Evolutionary conservation across 257 asterid genomes (phyloP).

Genomic region (Scutellaria barbata): DNA sequence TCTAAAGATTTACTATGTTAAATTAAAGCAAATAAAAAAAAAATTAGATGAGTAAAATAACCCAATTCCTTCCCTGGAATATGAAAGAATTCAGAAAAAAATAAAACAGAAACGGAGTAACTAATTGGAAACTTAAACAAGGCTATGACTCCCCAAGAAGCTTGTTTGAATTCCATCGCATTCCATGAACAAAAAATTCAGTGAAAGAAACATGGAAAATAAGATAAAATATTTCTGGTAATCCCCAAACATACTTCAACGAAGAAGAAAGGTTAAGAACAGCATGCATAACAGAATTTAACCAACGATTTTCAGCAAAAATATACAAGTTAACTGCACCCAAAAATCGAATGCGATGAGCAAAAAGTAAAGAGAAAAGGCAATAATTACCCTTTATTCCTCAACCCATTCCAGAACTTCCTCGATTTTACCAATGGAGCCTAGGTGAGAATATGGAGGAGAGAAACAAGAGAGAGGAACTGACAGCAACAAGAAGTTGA

Average conservation of each 20-base stretch:
- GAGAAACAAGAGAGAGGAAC: constrained; percentile 33
- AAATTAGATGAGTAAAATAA: not conserved
- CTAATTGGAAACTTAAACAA: not conserved
- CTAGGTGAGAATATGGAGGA: constrained; percentile 39
- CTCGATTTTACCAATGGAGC: constrained; percentile 37
- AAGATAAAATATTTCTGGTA: not conserved
- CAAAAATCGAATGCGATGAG: not conserved
- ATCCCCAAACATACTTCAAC: not conserved
- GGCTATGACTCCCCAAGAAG: not conserved
- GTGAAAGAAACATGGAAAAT: constrained; percentile 1
- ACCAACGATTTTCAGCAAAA: constrained; percentile 2
- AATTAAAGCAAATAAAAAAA: not conserved
- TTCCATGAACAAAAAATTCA: constrained; percentile 24
- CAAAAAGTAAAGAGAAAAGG: not conserved
- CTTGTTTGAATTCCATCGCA: constrained; percentile 13
- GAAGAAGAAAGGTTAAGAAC: constrained; percentile 8
- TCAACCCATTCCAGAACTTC: constrained; percentile 39
- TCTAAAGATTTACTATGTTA: constrained; percentile 31
- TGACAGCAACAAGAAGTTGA: constrained; percentile 19
- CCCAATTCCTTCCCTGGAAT: constrained; percentile 13
- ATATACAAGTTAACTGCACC: not conserved
- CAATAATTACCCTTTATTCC: constrained; percentile 45
- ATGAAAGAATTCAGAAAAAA: constrained; percentile 18
- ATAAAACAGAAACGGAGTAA: not conserved
- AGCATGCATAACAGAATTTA: constrained; percentile 31